phyloP scores from a whole-genome alignment of 75 land plant genomes.

The Sequoia sempervirens region DNA sequence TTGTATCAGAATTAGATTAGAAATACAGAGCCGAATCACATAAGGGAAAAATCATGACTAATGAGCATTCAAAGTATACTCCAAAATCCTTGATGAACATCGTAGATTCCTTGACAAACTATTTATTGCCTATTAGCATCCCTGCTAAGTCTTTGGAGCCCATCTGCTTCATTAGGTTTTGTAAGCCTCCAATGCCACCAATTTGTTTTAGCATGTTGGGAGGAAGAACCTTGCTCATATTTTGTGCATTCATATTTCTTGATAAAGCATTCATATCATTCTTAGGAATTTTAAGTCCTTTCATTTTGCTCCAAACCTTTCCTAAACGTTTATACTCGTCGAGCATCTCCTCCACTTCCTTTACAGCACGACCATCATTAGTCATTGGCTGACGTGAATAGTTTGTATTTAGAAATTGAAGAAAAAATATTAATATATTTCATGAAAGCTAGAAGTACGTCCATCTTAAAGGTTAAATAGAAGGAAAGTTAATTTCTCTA shows the following conservation, averaged over 20 bases:
- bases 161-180: conserved; percentile 46
- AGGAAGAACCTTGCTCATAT: conserved; percentile 48
- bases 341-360: conserved; percentile 41
- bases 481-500: too few relatives aligned
- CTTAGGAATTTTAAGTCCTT: conserved; percentile 47
- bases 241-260: conserved; percentile 46
- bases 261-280: conserved; percentile 42
- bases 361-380: conserved; percentile 28
- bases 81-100: background rate
- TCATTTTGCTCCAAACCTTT: conserved; percentile 56
- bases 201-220: conserved; percentile 52
- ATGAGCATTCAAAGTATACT: background rate
- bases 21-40: background rate
- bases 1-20: background rate
- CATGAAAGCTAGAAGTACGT: too few relatives aligned
- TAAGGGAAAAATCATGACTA: background rate
- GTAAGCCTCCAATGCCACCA: conserved; percentile 43
- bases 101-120: background rate
- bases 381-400: too few relatives aligned
- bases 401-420: too few relatives aligned
- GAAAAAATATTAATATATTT: too few relatives aligned
- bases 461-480: too few relatives aligned
- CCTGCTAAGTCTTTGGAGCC: conserved; percentile 24
- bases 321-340: conserved; percentile 47
- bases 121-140: conserved; percentile 30